phyloP scores from a whole-genome alignment of 768 basidiomycete genomes.

The Tylopilus sp. region DNA sequence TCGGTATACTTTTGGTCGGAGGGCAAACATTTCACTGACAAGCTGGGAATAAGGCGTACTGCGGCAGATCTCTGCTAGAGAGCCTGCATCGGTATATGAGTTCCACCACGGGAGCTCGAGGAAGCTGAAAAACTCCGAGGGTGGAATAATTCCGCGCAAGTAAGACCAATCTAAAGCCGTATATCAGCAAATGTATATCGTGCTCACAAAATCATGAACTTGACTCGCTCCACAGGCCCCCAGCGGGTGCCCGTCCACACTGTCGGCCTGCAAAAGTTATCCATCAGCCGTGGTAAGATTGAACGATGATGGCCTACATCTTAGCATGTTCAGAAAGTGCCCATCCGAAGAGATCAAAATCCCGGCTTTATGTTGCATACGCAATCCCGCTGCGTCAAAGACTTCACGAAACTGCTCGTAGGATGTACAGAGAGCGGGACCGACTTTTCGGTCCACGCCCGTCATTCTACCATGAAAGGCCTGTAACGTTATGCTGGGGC shows the following conservation, averaged over 20 bases:
- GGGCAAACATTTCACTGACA: background rate
- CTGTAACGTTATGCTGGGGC: slow-evolving; percentile 3
- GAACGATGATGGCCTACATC: slow-evolving; percentile 4
- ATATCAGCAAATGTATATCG: background rate
- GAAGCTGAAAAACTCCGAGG: slow-evolving; percentile 9
- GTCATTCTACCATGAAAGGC: slow-evolving; percentile 11
- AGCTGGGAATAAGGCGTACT: slow-evolving; percentile 6
- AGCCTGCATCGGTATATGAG: background rate
- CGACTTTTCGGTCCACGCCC: slow-evolving; percentile 7
- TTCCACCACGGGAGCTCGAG: slow-evolving; percentile 18
- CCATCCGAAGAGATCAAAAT: background rate
- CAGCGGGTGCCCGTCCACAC: background rate
- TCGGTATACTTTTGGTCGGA: slow-evolving; percentile 5
- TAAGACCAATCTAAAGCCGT: slow-evolving; percentile 13
- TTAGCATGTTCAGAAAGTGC: background rate
- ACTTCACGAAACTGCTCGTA: slow-evolving; percentile 12
- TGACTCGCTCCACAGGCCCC: slow-evolving; percentile 8
- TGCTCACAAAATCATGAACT: slow-evolving; percentile 1
- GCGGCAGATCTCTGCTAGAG: slow-evolving; percentile 6
- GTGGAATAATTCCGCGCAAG: slow-evolving; percentile 11
- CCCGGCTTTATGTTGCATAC: background rate
- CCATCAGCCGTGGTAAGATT: background rate
- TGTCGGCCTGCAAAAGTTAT: background rate
- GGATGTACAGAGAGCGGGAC: background rate
- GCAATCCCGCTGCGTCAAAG: background rate